Evolutionary conservation across 2,329 filamentous ascomycete species (phyloP), one percentile per base, ranked within the genome.

Genomic region (Cryphonectria radicalis): DNA sequence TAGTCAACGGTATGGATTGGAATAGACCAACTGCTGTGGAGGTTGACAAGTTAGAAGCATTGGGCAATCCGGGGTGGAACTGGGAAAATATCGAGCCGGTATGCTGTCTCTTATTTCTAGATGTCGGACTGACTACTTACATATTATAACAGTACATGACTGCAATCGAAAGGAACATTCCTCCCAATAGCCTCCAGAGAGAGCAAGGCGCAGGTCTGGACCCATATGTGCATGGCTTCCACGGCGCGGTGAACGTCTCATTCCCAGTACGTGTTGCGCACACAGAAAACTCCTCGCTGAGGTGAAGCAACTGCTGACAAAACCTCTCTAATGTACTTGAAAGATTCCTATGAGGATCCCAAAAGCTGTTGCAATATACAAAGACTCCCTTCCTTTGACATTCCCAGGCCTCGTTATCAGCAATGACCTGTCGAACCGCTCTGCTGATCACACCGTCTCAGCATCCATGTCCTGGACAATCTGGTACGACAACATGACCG

Each of bases 1-100:
- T 11, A 77, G 76, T 77, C 42, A 77, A 77, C 22, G 76, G 76
- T 3, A 74, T 76, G 75, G 67, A 75, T 1, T 77, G 76, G 76
- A 75, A 74, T 25, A 67, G 76, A 42, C 75, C 76, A 11, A 76
- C 75, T 6, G 62, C 46, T 35, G 70, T 72, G n/a, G 76, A 77
- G 40, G 68, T 77, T 11, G 70, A 77, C 50, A 74, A 72, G 22
- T 57, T 77, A 37, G 73, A 77, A 60, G 69, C 67, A 59, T 35
- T 74, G 43, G 73, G 71, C 0, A 74, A 73, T 46, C 68, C 68
- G 13, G 73, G 73, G 7, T 74, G 70, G 71, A 71, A 74, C 25
- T 73, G 73, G 73, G 53, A 71, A 4, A 69, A 42, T 8, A 46
- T 74, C 3, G 67, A 72, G 40, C 73, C 73, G 13, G 66, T 67